Conservation (phyloP, 2,329 filamentous ascomycete species). For the Arthrobotrys pseudoclavata region DNA sequence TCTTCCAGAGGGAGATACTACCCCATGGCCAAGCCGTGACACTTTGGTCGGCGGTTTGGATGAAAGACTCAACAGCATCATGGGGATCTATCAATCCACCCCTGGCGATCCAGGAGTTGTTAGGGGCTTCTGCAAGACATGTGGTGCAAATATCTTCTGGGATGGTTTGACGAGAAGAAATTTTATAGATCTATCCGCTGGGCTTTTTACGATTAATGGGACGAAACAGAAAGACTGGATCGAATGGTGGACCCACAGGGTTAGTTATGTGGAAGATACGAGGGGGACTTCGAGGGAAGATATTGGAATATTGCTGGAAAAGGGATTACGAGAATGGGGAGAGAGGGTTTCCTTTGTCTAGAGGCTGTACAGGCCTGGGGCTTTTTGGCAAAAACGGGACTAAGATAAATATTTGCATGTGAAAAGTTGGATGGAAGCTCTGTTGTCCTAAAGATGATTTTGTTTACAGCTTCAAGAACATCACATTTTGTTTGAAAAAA, state of each 20-base stretch:
- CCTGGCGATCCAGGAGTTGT: constrained; percentile 66
- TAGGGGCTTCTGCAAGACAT: constrained; percentile 74
- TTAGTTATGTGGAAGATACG: constrained; percentile 74
- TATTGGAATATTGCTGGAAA: constrained; percentile 26
- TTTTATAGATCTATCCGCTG: constrained; percentile 76
- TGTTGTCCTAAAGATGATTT: too few species aligned
- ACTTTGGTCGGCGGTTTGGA: constrained; percentile 65
- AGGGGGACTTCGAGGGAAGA: constrained; percentile 21
- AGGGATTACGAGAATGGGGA: constrained; percentile 37
- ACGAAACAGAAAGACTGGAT: constrained; percentile 73
- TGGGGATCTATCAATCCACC: constrained; percentile 71
- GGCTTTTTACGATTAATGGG: constrained; percentile 71
- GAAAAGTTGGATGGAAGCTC: too few species aligned
- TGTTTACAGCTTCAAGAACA: too few species aligned
- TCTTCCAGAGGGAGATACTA: constrained; percentile 61
- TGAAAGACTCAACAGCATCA: constrained; percentile 66
- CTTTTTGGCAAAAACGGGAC: too few species aligned
- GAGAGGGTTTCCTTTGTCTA: background rate
- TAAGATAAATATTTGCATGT: too few species aligned
- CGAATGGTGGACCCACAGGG: constrained; percentile 73
- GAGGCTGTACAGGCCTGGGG: background rate
- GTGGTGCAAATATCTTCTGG: constrained; percentile 77
- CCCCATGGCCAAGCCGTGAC: constrained; percentile 37
- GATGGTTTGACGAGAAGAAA: constrained; percentile 70
- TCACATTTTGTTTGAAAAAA: too few species aligned